Evolutionary conservation across 108 stramenopile species (phyloP), one percentile per base, ranked within the genome.

Genomic region (Fragilaria radians): DNA sequence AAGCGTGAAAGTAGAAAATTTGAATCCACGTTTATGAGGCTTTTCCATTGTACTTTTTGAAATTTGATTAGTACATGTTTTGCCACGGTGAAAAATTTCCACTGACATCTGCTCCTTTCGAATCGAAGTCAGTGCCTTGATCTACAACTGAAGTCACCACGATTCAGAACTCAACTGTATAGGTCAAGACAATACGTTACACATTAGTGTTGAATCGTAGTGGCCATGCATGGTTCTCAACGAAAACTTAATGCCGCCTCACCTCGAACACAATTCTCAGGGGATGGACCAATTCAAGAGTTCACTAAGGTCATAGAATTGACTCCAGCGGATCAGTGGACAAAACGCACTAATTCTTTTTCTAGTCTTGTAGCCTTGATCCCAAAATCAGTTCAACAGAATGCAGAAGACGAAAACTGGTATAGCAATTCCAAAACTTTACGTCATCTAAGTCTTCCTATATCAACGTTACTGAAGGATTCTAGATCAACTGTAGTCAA

Each of bases 401-500:
- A n/a, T n/a, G 55, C 33, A 23, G 32, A 17, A 7, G 61, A 70
- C 45, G 46, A 63, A 4, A 57, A 54, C 0, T 91, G 86, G 86
- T 88, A 86, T 57, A 81, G 72, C 31, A 73, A 72, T 9, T 67
- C 80, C 24, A 78, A 75, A 11, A 72, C 63, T 7, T 64, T 92
- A 3, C 77, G 90, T 5, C 82, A 86, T 48, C 54, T 92, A 49
- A 70, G 62, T 2, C 56, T 46, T 22, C 78, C 86, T 11, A 18
- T 92, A 2, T 62, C 73, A 18, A 65, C 68, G 19, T 61, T 88
- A 7, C 53, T 92, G 1, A 72, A 80, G 28, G 86, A 92, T 68
- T 68, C 85, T 28, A 76, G 87, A 36, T 81, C 80, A 1, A 80
- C 85, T 1, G 83, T 92, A 33, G 90, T 88, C 30, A 88, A 86